These are phyloP conservation scores for Serendipita sp. DNA, from an alignment of 1,284 basidiomycete species.

Conservation along the genomic window DNA sequence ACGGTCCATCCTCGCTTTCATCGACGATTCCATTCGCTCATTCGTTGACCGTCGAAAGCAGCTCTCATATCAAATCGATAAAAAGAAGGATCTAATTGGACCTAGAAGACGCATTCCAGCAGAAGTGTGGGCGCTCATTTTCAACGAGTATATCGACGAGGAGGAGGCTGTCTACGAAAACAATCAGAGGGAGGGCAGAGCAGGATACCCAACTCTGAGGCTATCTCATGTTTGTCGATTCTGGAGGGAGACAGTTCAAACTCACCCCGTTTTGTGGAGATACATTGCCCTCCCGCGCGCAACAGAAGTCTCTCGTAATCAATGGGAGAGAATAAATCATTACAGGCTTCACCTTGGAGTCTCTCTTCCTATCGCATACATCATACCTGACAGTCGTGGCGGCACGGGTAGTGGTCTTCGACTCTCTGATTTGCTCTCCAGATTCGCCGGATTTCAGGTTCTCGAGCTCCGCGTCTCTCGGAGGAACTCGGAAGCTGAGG, in stretches of 20 bases:
- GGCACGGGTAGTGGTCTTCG: neutral
- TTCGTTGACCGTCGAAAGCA: neutral
- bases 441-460: neutral
- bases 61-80: neutral
- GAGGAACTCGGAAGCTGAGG: conserved; percentile 5
- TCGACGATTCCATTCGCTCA: neutral
- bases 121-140: neutral
- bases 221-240: neutral
- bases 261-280: neutral
- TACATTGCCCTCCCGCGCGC: neutral
- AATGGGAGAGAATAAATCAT: neutral
- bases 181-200: neutral
- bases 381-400: neutral
- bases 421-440: neutral
- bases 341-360: neutral
- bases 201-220: neutral
- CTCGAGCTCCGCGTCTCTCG: neutral
- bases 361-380: neutral
- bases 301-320: neutral
- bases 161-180: neutral
- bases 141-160: neutral
- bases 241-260: neutral
- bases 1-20: neutral
- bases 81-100: conserved; percentile 1
- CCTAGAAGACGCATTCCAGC: neutral